Base-by-base conservation (phyloP, 441 rosid genomes). In the Flueggea neowawraea region DNA sequence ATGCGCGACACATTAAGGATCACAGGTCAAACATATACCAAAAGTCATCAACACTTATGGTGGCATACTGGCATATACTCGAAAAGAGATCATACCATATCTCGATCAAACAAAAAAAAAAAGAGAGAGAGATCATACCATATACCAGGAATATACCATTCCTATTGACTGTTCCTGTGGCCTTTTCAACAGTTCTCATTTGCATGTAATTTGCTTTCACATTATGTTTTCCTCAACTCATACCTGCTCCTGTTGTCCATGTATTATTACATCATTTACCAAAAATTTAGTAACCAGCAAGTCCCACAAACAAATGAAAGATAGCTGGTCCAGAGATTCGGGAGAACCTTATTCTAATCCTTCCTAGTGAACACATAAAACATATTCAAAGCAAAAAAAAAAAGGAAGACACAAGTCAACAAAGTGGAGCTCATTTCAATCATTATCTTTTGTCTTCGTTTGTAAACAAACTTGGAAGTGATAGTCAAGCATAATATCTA, bases 341-440 rank as follows among this genome's bases (percentile, higher is more conserved):
- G 32, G 62, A 36, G 9, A 36, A 36, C 41, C 41, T 36, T 36
- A 36, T 1, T 36, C 7, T 36, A 36, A 36, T 50, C 68, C 39
- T 55, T 52, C 61, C 60, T 47, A 14, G 47, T 52, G 54, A 39
- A 47, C n/a, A 47, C 4, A 47, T 47, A 47, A 47, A 51, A 44
- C 36, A 66, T 41, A 52, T 9, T 43, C 56, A 47, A 74, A 52
- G 53, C 56, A 36, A 70, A 55, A 60, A 14, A 58, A 62, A 60
- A 44, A 15, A 33, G 12, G 22, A 28, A 60, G 61, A 62, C 60
- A 45, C 66, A 75, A 75, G 85, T 75, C 80, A 73, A 73, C 73
- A 73, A 66, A 68, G 75, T 52, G 52, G 61, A 55, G 67, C 61
- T 70, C 17, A 52, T 31, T 60, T 70, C 78, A 72, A 68, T 68